Base-by-base conservation (phyloP, 352 stramenopile genomes). In the Aphanomyces cochlioides region DNA sequence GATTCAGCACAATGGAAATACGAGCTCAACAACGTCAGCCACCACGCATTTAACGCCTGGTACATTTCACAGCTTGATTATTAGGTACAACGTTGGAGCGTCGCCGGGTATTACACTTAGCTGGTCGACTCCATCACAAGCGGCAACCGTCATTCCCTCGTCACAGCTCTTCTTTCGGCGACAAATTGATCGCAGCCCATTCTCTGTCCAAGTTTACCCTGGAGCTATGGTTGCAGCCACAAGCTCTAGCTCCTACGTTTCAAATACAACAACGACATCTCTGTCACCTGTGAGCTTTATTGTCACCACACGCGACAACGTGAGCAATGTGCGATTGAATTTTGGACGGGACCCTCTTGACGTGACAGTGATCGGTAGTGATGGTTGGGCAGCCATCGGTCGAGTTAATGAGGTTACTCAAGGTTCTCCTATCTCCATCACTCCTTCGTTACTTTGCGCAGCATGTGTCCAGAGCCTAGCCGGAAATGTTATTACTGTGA, bases 301-400 rank as follows among this genome's bases (percentile, higher is more conserved):
- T 36, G 70, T 98, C 1, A 84, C 97, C 72, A 81, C 93, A 4
- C 79, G 81, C 56, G 90, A 97, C 63, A 50, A 73, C 0, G 82
- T 87, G 34, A 74, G 79, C 10, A 98, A 98, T 61, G 75, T 78
- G n/a, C 90, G 84, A 8, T 90, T 90, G 58, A 93, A 97, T 39
- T 84, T 89, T 60, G 95, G 92, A 7, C 85, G 75, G 36, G 83
- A 94, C 48, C 7, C 17, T 0, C 96, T 97, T 56, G 79, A 95
- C 10, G 87, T 98, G 1, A 86, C 79, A 10, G 79, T 98, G 7
- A 69, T 87, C 36, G 95, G 93, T 3, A 75, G 75, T 8, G 78
- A 73, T 13, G 92, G 89, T 8, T 98, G 93, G 95, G 93, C 95
- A 0, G 66, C 75, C 38, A 83, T 85, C 43, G 95, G 93, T 4